phyloP scores from a whole-genome alignment of 495 filamentous ascomycete species.

The Amniculicola lignicola region DNA sequence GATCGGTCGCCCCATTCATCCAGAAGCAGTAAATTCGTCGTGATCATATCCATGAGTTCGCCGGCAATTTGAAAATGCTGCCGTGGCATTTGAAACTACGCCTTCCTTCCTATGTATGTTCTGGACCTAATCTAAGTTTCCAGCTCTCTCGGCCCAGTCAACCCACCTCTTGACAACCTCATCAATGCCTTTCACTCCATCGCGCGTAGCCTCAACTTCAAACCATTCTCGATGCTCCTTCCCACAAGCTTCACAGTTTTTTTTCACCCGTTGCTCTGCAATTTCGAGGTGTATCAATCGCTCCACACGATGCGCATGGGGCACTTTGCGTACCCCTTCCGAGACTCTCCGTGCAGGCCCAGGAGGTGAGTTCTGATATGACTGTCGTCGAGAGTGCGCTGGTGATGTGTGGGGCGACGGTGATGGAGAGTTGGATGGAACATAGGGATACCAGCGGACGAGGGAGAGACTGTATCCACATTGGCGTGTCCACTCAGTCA shows the following conservation, averaged over 20 bases:
- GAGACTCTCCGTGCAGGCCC: constrained; percentile 26
- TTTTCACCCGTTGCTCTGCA: constrained; percentile 60
- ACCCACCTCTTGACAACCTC: constrained; percentile 84
- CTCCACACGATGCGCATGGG: constrained; percentile 85
- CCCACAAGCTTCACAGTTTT: constrained; percentile 73
- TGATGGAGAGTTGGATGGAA: constrained; percentile 52
- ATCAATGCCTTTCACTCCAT: constrained; percentile 72
- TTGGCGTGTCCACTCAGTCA: constrained; percentile 91
- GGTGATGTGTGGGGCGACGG: constrained; percentile 40
- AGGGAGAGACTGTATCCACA: constrained; percentile 84
- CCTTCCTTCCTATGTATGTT: background rate
- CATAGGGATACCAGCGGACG: constrained; percentile 88
- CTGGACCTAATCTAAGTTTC: background rate
- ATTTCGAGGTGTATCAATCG: constrained; percentile 88
- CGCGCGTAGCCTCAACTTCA: constrained; percentile 72
- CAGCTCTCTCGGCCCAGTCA: constrained; percentile 62
- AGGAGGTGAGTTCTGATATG: constrained; percentile 22
- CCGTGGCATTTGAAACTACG: background rate
- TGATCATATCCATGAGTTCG: no score
- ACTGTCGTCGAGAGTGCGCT: constrained; percentile 31
- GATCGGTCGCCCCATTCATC: no score
- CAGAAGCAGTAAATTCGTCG: no score
- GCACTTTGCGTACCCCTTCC: constrained; percentile 58
- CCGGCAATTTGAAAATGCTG: background rate
- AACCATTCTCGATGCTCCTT: constrained; percentile 96